phyloP scores from a whole-genome alignment of 2,329 filamentous ascomycete genomes.

The Coniochaeta hoffmannii region DNA sequence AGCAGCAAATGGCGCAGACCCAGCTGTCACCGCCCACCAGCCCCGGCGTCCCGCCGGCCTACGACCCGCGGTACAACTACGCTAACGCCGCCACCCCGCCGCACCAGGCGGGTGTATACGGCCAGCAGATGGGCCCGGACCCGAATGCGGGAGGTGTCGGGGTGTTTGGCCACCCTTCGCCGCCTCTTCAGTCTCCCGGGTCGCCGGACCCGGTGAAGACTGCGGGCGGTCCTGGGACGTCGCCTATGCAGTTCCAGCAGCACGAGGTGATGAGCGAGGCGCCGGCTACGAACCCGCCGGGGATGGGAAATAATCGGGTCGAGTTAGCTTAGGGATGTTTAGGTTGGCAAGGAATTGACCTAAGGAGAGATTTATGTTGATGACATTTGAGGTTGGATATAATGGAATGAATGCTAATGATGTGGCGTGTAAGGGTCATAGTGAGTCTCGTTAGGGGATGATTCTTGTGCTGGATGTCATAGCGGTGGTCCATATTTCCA shows the following conservation, averaged over 20 bases:
- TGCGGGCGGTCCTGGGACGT: neutral
- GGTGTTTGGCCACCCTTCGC: neutral
- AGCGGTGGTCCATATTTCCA: no score
- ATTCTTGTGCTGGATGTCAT: no score
- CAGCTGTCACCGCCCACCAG: neutral
- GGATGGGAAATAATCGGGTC: neutral
- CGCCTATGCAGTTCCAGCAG: neutral
- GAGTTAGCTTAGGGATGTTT: neutral
- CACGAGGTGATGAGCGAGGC: neutral
- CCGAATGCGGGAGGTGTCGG: neutral
- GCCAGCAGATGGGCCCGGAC: neutral
- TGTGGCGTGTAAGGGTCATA: no score
- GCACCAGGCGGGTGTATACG: neutral
- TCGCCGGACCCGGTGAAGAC: constrained; percentile 1
- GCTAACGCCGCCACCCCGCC: neutral
- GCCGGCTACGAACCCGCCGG: neutral
- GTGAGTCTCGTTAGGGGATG: no score
- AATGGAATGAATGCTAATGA: no score
- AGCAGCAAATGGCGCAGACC: neutral
- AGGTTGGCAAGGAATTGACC: no score
- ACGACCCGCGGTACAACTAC: constrained; percentile 2
- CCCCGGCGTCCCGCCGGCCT: neutral
- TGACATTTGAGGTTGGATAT: no score
- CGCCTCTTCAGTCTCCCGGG: neutral
- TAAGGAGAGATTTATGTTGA: no score